Conservation (phyloP, 139 green algal genomes). For the Volvox africanus region DNA sequence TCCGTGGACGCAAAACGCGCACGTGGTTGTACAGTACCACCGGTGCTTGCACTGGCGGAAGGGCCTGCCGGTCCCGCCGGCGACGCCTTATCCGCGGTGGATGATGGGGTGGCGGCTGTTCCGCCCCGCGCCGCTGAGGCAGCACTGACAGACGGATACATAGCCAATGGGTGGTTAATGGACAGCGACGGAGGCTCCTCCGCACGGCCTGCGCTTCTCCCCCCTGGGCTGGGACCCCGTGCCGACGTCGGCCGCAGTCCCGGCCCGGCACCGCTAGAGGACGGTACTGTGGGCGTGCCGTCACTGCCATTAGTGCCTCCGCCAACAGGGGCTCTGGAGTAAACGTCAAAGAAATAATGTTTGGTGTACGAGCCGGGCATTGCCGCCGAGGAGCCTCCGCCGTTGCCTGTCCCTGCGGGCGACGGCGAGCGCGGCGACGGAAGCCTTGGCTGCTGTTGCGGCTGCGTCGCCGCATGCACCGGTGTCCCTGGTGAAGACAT, state of each 20-base stretch:
- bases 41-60: background rate
- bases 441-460: constrained; percentile 10
- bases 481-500: background rate
- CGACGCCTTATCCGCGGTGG: background rate
- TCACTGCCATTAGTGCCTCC: background rate
- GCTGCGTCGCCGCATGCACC: background rate
- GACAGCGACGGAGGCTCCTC: background rate
- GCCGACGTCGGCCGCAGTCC: background rate
- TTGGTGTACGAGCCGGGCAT: background rate
- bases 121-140: background rate
- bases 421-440: background rate
- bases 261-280: background rate
- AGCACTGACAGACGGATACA: constrained; percentile 13
- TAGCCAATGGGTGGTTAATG: constrained; percentile 22
- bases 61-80: background rate
- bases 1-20: constrained; percentile 24
- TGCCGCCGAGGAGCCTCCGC: background rate
- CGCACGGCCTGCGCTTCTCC: background rate
- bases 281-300: background rate
- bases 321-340: background rate
- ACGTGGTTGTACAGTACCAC: background rate
- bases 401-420: background rate
- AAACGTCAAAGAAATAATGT: constrained; percentile 42
- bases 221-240: background rate
- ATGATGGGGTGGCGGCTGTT: background rate